Evolutionary conservation across 1,139 yeast species (phyloP).

Genomic region (Yamadazyma taylorii): DNA sequence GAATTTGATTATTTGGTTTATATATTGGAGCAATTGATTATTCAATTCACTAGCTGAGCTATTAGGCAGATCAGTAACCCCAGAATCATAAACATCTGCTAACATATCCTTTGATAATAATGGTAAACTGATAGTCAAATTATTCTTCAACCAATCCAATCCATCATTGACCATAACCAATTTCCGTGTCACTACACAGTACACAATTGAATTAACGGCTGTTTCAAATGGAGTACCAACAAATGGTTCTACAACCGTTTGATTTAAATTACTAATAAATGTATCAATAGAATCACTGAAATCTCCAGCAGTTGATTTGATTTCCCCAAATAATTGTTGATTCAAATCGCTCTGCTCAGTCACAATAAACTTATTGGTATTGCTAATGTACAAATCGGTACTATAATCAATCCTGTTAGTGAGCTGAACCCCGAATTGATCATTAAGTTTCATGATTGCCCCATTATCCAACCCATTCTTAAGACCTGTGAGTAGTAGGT

Average conservation of each 20-base stretch:
- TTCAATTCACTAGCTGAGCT: too few species aligned
- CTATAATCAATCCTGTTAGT: conserved; percentile 3
- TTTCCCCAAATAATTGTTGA: conserved; percentile 64
- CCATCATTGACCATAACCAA: conserved; percentile 65
- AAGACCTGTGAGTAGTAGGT: conserved; percentile 32
- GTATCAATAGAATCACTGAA: conserved; percentile 52
- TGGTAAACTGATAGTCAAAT: conserved; percentile 64
- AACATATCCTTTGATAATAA: conserved; percentile 11
- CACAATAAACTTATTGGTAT: conserved; percentile 25
- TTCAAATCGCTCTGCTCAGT: conserved; percentile 49
- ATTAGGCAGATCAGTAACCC: too few species aligned
- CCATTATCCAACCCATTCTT: conserved; percentile 5
- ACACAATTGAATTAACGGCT: conserved; percentile 66
- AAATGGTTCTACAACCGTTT: conserved; percentile 46
- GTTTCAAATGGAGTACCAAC: conserved; percentile 63
- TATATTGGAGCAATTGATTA: conserved; percentile 39
- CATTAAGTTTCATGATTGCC: conserved; percentile 7
- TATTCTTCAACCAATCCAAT: conserved; percentile 71
- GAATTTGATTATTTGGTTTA: conserved; percentile 19
- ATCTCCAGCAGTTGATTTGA: conserved; percentile 48
- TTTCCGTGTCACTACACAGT: conserved; percentile 79
- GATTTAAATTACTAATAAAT: conserved; percentile 29
- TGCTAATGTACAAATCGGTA: conserved; percentile 9
- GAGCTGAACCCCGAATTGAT: conserved; percentile 1
- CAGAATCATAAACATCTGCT: conserved; percentile 6